These are phyloP conservation scores for Termitomyces heimii DNA, from an alignment of 768 basidiomycete species.

Conservation along the genomic window DNA sequence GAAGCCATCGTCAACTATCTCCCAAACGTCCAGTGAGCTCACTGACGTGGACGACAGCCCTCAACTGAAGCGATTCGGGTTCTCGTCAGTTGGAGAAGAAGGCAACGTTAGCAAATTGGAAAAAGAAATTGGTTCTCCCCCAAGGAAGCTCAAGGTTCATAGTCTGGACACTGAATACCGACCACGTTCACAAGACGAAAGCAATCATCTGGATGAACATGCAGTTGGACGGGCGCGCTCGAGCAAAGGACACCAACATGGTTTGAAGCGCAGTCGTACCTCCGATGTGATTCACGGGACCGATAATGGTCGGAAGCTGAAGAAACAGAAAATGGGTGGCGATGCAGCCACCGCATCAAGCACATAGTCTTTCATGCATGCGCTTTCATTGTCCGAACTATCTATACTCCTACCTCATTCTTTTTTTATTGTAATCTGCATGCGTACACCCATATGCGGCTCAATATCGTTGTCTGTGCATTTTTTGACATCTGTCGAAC, in stretches of 20 bases:
- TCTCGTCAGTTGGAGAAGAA: constrained; percentile 19
- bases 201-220: background rate
- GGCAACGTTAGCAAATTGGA: constrained; percentile 5
- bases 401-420: background rate
- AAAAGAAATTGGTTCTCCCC: background rate
- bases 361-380: background rate
- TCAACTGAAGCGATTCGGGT: constrained; percentile 18
- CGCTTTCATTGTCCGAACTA: background rate
- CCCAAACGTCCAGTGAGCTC: constrained; percentile 21
- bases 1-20: constrained; percentile 16
- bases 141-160: background rate
- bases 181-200: background rate
- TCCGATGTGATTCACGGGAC: constrained; percentile 19
- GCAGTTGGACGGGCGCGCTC: background rate
- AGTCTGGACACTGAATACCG: constrained; percentile 1
- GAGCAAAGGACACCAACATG: constrained; percentile 18
- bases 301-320: constrained; percentile 26
- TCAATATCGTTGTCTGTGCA: background rate
- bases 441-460: background rate
- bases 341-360: background rate
- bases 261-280: constrained; percentile 30
- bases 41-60: constrained; percentile 23
- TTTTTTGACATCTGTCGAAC: background rate
- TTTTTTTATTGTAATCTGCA: background rate
- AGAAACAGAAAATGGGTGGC: constrained; percentile 24